These are phyloP conservation scores for Taphrina populina DNA, from an alignment of 1,139 yeast species.

Conservation along the genomic window DNA sequence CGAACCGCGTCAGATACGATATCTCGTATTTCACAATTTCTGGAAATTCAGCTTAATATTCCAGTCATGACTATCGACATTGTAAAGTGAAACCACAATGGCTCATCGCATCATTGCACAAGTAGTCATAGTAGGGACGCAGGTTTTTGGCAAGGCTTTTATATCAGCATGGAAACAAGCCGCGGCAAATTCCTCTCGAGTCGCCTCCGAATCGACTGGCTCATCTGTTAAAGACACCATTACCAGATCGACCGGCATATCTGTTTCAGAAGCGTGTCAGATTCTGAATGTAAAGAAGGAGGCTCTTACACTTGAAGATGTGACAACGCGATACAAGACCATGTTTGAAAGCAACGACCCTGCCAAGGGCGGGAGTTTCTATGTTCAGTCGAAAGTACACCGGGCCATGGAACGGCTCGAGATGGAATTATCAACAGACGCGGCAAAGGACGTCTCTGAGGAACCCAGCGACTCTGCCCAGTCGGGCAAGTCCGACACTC, in stretches of 20 bases:
- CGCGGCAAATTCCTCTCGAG: slow-evolving; percentile 67
- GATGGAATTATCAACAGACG: slow-evolving; percentile 27
- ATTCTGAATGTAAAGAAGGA: slow-evolving; percentile 70
- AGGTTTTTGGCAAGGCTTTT: slow-evolving; percentile 93
- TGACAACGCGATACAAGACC: slow-evolving; percentile 75
- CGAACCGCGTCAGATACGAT: too few species aligned
- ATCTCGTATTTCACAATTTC: too few species aligned
- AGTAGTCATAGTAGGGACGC: slow-evolving; percentile 90
- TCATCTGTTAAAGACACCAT: slow-evolving; percentile 35
- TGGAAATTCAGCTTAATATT: too few species aligned
- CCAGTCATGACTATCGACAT: too few species aligned
- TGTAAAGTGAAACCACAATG: too few species aligned
- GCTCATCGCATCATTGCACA: slow-evolving; percentile 46
- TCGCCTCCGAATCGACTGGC: slow-evolving; percentile 40
- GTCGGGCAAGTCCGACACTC: too few species aligned
- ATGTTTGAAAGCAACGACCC: slow-evolving; percentile 84
- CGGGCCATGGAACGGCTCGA: slow-evolving; percentile 68
- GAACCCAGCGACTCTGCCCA: too few species aligned
- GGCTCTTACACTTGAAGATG: slow-evolving; percentile 56
- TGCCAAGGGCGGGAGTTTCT: slow-evolving; percentile 92
- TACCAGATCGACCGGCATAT: slow-evolving; percentile 45
- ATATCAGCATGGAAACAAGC: slow-evolving; percentile 98
- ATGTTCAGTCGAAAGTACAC: slow-evolving; percentile 85
- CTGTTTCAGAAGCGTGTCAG: slow-evolving; percentile 86
- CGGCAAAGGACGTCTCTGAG: not conserved